These are phyloP conservation scores for Zhuliangozyma blackwelliae DNA, from an alignment of 1,139 yeast genomes.

Conservation along the genomic window DNA sequence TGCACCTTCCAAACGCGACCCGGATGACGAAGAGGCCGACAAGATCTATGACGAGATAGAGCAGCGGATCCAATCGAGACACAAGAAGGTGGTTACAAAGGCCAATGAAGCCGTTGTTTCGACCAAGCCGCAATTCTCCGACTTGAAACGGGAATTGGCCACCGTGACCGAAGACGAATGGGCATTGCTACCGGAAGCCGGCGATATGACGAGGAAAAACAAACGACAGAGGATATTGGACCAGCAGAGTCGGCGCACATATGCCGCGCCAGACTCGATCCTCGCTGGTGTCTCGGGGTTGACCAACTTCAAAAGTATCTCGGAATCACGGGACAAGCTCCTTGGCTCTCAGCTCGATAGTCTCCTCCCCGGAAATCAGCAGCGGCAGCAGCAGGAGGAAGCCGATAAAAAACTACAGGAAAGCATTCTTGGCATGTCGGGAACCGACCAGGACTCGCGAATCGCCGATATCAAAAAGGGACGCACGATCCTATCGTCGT, in stretches of 20 bases:
- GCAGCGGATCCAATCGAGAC: constrained; percentile 38
- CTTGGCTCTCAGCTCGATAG: constrained; percentile 45
- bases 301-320: constrained; percentile 47
- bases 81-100: constrained; percentile 17
- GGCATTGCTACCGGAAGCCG: constrained; percentile 81
- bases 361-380: constrained; percentile 9
- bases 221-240: constrained; percentile 65
- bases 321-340: constrained; percentile 50
- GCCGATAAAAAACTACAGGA: constrained; percentile 35
- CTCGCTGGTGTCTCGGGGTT: constrained; percentile 25
- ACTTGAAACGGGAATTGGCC: constrained; percentile 61
- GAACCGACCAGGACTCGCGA: constrained; percentile 9
- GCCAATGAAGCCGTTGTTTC: neutral
- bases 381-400: constrained; percentile 21
- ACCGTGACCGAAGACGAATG: constrained; percentile 68
- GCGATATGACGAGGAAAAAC: constrained; percentile 78
- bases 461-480: constrained; percentile 34
- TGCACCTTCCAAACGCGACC: constrained; percentile 23
- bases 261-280: constrained; percentile 80
- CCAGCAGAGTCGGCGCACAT: constrained; percentile 63
- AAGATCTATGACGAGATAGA: constrained; percentile 65
- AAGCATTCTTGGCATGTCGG: constrained; percentile 8
- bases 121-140: constrained; percentile 20
- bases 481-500: constrained; percentile 58
- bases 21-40: constrained; percentile 76